phyloP scores from a whole-genome alignment of 2,329 filamentous ascomycete species.

The Parasarocladium wereldwijsianum region DNA sequence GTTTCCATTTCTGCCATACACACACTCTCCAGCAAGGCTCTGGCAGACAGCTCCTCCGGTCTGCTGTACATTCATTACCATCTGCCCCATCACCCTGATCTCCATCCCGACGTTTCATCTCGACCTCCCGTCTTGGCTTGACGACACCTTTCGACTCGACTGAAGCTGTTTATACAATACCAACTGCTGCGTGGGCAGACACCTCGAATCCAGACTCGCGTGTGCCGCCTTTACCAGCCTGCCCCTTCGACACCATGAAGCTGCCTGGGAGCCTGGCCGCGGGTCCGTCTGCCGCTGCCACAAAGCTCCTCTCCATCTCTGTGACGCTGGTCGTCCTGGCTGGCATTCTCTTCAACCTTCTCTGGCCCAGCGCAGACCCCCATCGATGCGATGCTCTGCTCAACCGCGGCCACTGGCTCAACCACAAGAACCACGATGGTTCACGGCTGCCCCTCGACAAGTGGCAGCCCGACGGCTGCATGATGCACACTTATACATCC shows the following conservation, averaged over 20 bases:
- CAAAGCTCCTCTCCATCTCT: slow-evolving; percentile 8
- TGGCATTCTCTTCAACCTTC: slow-evolving; percentile 7
- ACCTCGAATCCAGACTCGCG: no score
- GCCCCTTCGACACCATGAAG: background rate
- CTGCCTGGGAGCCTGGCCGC: background rate
- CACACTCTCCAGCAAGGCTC: no score
- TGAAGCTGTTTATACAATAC: no score
- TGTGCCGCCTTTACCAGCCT: background rate
- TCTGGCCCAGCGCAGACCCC: slow-evolving; percentile 21
- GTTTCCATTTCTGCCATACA: no score
- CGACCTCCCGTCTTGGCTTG: no score
- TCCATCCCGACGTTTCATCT: no score
- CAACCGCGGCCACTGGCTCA: slow-evolving; percentile 34
- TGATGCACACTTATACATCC: slow-evolving; percentile 37
- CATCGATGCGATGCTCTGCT: slow-evolving; percentile 38
- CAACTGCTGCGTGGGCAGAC: no score
- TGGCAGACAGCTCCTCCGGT: background rate
- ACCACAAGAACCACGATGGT: slow-evolving; percentile 15
- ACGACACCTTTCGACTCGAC: no score
- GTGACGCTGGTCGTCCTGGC: slow-evolving; percentile 9
- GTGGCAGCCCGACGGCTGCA: slow-evolving; percentile 48
- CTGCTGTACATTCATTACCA: slow-evolving; percentile 6
- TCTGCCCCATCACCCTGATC: slow-evolving; percentile 24
- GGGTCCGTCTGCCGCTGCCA: no score
- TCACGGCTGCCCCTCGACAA: slow-evolving; percentile 21